A percentile compares a stretch with the other conserved stretches of the same genome.
Evolutionary conservation across 306 rosid species (phyloP).

Genomic region (Albizia julibrissin): DNA sequence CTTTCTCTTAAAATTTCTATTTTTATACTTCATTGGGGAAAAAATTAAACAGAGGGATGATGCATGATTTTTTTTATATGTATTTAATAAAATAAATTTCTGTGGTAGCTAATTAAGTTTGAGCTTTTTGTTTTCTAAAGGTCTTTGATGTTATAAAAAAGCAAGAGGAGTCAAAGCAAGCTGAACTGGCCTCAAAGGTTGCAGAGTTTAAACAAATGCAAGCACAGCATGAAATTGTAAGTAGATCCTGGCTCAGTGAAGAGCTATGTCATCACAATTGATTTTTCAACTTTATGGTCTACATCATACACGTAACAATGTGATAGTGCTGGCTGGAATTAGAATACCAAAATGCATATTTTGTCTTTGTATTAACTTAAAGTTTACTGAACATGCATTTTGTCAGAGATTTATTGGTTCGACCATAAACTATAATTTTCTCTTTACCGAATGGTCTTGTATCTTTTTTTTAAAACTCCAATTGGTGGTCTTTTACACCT

Average conservation of each 20-base stretch:
- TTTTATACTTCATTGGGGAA: not conserved
- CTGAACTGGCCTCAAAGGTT: constrained; percentile 66
- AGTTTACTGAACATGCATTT: not conserved
- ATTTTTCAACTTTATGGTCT: not conserved
- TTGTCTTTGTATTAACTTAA: not conserved
- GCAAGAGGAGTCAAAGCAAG: constrained; percentile 79
- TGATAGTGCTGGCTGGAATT: not conserved
- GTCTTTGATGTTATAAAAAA: constrained; percentile 66
- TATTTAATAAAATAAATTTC: not conserved
- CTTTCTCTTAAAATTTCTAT: not conserved
- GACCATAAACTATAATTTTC: not conserved
- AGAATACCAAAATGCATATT: not conserved
- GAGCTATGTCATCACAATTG: not conserved
- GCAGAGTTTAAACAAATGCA: constrained; percentile 72
- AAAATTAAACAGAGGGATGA: not conserved
- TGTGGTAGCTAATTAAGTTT: not conserved
- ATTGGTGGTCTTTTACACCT: not conserved
- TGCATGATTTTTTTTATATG: not conserved
- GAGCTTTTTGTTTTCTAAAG: constrained; percentile 31
- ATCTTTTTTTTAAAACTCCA: not conserved
- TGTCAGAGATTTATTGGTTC: not conserved
- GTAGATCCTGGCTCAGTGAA: constrained; percentile 20
- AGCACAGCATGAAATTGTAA: constrained; percentile 84
- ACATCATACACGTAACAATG: not conserved
- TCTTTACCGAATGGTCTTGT: not conserved